A percentile compares a stretch with the other conserved stretches of the same genome.
These are phyloP conservation scores for Sphaerostilbella broomeana DNA, from an alignment of 2,329 filamentous ascomycete species.

Conservation along the genomic window DNA sequence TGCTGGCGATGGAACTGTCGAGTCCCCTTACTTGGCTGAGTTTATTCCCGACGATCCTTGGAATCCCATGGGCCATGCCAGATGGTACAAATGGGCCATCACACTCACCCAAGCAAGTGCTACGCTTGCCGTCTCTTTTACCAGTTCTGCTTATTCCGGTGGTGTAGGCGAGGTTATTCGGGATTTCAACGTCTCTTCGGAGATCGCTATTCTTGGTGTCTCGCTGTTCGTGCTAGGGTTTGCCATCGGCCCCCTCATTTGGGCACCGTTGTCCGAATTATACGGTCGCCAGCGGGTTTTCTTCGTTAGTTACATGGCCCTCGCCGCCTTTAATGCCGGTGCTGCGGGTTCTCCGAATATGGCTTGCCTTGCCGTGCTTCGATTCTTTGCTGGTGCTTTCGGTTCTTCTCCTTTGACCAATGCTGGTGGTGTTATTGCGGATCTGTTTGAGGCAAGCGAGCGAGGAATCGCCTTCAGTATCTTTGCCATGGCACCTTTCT, in stretches of 20 bases:
- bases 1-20: constrained; percentile 54
- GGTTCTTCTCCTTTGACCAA: constrained; percentile 58
- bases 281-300: constrained; percentile 56
- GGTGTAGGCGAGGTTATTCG: constrained; percentile 46
- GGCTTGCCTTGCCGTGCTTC: constrained; percentile 54
- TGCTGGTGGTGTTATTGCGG: constrained; percentile 56
- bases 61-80: constrained; percentile 57
- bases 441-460: constrained; percentile 51
- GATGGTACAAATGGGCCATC: constrained; percentile 57
- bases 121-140: constrained; percentile 63
- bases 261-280: constrained; percentile 60
- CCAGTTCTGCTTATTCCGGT: constrained; percentile 60
- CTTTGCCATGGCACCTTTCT: constrained; percentile 57
- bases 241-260: constrained; percentile 54
- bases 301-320: constrained; percentile 48
- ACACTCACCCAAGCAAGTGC: constrained; percentile 58
- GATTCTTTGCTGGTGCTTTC: constrained; percentile 61
- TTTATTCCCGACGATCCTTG: constrained; percentile 61
- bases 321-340: constrained; percentile 57
- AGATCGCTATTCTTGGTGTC: constrained; percentile 54
- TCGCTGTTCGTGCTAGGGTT: constrained; percentile 60
- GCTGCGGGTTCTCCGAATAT: constrained; percentile 52
- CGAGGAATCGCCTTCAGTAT: constrained; percentile 52
- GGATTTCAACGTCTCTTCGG: constrained; percentile 45
- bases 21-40: constrained; percentile 61